Evolutionary conservation across 805 yeast genomes (phyloP), one percentile per base, ranked within the genome.

Genomic region (Wickerhamomyces mucosus): DNA sequence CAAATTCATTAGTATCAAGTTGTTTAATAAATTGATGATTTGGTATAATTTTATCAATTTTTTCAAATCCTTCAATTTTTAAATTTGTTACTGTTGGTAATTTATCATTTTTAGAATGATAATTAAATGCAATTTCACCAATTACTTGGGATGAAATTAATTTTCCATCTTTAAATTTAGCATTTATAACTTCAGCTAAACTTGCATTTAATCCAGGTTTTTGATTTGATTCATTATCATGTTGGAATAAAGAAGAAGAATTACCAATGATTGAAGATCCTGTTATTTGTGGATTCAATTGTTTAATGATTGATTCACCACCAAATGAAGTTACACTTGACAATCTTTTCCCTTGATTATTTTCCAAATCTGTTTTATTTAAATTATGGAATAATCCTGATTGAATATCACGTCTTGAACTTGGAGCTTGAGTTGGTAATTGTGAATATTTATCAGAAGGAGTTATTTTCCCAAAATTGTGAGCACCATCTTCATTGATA

Each of bases 101-200:
- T 34, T 50, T 45, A 11, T 36, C 32, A 19, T 49, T 40, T 31
- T 48, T 43, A 29, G 63, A 43, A 15, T 68, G 66, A 51, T 75
- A 83, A 45, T 78, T 78, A 52, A 86, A 71, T 0, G 95, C 95
- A 43, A 88, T 64, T 58, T 89, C 96, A 32, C 97, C 96, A 34
- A 79, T 67, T 10, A 78, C 65, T 48, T 78, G 75, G 7, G 84
- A 69, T 21, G 72, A 67, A 10, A 56, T 53, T 22, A 77, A 59
- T 27, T 58, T 56, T 14, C 94, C 95, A 47, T 78, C 83, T 40
- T 70, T 73, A 55, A 77, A 77, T 14, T 69, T 66, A 5, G 85
- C 95, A 50, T 75, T 78, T 40, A 84, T 64, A 10, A 81, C 75
- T 58, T 89, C 97, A n/a, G 92, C 88, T 40, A 86, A 62, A 28